Evolutionary conservation across 2,329 filamentous ascomycete genomes (phyloP), one percentile per base, ranked within the genome.

Genomic region (Fusarium caatingaense): DNA sequence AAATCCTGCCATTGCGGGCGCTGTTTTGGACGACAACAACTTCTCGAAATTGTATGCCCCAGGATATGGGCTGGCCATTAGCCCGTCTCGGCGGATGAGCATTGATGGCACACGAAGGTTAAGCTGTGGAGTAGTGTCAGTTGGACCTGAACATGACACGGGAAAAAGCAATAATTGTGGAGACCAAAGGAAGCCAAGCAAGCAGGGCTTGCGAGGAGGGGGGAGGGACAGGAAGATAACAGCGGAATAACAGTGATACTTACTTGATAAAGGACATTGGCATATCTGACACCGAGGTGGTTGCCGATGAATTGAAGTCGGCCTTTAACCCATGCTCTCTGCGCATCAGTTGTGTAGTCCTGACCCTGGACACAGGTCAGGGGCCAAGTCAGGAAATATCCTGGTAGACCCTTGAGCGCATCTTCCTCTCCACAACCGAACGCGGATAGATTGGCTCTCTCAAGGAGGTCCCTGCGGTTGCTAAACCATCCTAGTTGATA

Each of bases 401-500:
- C 88, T 1, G 86, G 85, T 18, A 90, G 77, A 4, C 84, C 85
- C 76, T 88, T 89, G 18, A 81, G 80, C 4, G 78, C 78, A 46
- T 84, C 79, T 41, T 87, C 84, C 21, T 85, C 79, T 21, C 85
- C 85, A 68, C 83, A 86, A 3, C 79, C 82, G 71, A 86, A 88
- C 4, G 80, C 78, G 4, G 81, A 81, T 25, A 86, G 73, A 42
- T 82, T 81, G 42, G 79, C 76, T 20, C 76, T 76, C 44, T 80
- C 76, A 13, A 82, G 76, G 16, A 84, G 74, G 37, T 85, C 79
- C 47, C 77, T 80, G 61, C 81, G 78, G 56, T 81, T 83, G 16
- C 83, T 78, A 58, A 87, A 86, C 87, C 87, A 89, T 42, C 88
- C 88, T 4, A 91, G 81, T 73, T 88, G 84, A 68, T 86, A 90